phyloP scores from a whole-genome alignment of 1,284 basidiomycete genomes.

The Rugosomyces carneus region DNA sequence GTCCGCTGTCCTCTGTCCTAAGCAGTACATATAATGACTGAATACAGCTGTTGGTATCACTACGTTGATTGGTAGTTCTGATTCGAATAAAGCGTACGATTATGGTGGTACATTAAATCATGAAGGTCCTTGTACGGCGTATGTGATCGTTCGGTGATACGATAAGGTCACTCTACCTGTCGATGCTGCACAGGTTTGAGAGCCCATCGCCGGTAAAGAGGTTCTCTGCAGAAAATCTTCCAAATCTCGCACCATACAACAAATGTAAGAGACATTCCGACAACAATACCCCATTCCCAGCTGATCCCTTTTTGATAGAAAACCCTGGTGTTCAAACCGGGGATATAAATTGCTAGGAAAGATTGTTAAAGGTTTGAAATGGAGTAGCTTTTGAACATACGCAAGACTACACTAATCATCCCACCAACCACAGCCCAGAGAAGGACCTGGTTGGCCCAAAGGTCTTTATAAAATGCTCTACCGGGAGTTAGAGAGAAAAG shows the following conservation, averaged over 20 bases:
- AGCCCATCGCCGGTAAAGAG: slow-evolving; percentile 23
- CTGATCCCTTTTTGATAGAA: slow-evolving; percentile 37
- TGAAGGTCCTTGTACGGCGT: no score
- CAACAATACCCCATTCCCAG: slow-evolving; percentile 41
- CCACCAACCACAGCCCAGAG: slow-evolving; percentile 45
- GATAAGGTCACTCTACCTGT: neutral
- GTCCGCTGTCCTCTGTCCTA: no score
- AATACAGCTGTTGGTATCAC: no score
- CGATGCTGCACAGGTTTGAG: neutral
- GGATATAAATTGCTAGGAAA: slow-evolving; percentile 40
- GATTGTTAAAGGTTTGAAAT: neutral
- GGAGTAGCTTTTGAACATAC: slow-evolving; percentile 20
- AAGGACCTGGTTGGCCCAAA: slow-evolving; percentile 47
- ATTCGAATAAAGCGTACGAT: no score
- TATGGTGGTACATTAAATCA: no score
- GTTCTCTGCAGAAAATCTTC: slow-evolving; percentile 26
- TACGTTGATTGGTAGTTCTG: no score
- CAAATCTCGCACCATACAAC: slow-evolving; percentile 31
- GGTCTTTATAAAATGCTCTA: slow-evolving; percentile 39
- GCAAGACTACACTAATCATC: slow-evolving; percentile 42
- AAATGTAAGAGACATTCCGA: slow-evolving; percentile 32
- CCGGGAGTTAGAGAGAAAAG: slow-evolving; percentile 32
- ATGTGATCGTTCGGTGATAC: neutral
- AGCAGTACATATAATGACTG: no score
- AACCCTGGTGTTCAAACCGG: slow-evolving; percentile 34